Evolutionary conservation across 2,329 filamentous ascomycete species (phyloP).

Genomic region (Ceratocystis colombiana): DNA sequence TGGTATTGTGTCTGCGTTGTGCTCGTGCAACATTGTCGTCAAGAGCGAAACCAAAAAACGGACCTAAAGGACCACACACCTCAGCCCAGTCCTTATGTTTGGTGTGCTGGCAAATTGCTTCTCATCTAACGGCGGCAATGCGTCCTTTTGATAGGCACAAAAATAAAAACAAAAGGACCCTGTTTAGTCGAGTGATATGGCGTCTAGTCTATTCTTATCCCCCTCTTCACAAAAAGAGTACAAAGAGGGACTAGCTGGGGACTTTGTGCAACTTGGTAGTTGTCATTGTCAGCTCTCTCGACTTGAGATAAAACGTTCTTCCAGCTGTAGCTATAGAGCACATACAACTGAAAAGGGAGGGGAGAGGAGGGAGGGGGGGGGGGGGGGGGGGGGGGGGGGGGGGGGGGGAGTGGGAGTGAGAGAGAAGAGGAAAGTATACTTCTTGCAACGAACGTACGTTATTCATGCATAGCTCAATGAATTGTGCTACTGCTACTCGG

Average conservation of each 20-base stretch:
- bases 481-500: not conserved
- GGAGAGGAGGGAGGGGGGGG: too few species aligned
- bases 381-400: too few species aligned
- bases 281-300: not conserved
- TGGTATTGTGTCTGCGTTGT: not conserved
- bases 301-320: too few species aligned
- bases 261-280: not conserved
- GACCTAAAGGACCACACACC: not conserved
- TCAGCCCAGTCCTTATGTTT: not conserved
- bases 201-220: not conserved
- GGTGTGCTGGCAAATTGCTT: not conserved
- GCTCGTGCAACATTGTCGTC: conserved; percentile 2
- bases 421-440: too few species aligned
- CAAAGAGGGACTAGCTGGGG: not conserved
- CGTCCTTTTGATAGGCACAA: too few species aligned
- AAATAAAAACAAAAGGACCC: too few species aligned
- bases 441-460: not conserved
- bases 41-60: not conserved
- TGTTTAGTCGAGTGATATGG: too few species aligned
- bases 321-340: too few species aligned
- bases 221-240: not conserved
- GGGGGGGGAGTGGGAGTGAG: too few species aligned
- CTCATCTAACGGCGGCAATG: too few species aligned
- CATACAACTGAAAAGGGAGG: too few species aligned
- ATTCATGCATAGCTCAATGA: not conserved